Conservation (phyloP, 2,329 filamentous ascomycete genomes). For the Blastomyces parvus region DNA sequence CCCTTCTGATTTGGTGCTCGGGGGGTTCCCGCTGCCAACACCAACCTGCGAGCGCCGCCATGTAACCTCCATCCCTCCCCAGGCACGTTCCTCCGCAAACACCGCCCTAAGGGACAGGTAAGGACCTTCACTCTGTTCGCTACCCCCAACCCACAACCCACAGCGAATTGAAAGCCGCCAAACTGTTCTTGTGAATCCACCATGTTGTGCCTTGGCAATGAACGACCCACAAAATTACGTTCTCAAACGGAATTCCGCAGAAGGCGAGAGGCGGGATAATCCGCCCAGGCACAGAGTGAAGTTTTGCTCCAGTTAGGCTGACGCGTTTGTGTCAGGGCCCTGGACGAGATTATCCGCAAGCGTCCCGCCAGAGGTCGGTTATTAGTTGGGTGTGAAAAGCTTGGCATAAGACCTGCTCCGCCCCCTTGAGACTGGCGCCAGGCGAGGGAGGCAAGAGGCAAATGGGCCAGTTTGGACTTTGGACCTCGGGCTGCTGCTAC, state of each 20-base stretch:
- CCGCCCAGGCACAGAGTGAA: not conserved
- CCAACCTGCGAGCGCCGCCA: not conserved
- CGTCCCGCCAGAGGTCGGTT: not conserved
- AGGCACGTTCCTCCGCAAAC: not conserved
- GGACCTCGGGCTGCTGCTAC: no score
- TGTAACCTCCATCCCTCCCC: not conserved
- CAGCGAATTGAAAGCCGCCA: not conserved
- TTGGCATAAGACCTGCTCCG: conserved; percentile 1
- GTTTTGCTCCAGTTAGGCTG: not conserved
- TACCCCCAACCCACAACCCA: not conserved
- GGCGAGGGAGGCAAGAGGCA: not conserved
- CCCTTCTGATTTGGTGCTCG: not conserved
- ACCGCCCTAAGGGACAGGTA: not conserved
- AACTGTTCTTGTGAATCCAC: not conserved
- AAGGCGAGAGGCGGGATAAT: not conserved
- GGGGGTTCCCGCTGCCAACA: not conserved
- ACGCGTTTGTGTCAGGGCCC: not conserved
- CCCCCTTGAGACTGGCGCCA: not conserved
- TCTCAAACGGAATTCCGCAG: not conserved
- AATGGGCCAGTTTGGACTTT: not conserved
- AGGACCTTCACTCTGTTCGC: not conserved
- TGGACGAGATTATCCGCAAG: not conserved
- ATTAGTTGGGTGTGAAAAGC: not conserved
- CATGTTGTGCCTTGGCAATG: not conserved
- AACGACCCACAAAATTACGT: not conserved